Percentiles rank a stretch among this genome's conserved stretches.
Evolutionary conservation across 176 grass and related monocot species (phyloP).

Genomic region (Ananas comosus): DNA sequence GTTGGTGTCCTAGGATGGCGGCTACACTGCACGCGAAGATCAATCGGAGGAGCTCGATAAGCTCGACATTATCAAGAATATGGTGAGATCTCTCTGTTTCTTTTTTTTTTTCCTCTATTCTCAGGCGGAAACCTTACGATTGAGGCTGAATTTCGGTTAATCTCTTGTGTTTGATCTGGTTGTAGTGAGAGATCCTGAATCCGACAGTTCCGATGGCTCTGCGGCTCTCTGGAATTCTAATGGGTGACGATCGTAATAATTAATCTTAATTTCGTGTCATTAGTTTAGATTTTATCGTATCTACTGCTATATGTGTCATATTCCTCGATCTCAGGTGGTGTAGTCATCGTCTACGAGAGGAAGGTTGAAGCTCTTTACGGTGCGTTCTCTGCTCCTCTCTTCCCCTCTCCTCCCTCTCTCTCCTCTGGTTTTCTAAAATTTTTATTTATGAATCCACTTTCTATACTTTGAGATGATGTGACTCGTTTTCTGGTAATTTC

Average conservation of each 20-base stretch:
- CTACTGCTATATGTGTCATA: neutral
- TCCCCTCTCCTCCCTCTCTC: neutral
- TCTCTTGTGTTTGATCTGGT: constrained; percentile 1
- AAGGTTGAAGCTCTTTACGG: constrained; percentile 90
- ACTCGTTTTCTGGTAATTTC: constrained; percentile 59
- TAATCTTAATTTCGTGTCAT: neutral
- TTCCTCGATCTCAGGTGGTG: constrained; percentile 48
- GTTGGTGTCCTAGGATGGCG: constrained; percentile 62
- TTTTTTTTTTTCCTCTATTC: neutral
- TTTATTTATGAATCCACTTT: neutral
- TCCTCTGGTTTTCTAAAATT: neutral
- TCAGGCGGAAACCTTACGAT: neutral
- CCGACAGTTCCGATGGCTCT: constrained; percentile 92
- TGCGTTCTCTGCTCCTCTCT: constrained; percentile 31
- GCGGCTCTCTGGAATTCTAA: constrained; percentile 89
- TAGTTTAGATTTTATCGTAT: neutral
- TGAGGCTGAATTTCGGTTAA: neutral
- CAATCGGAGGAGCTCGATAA: constrained; percentile 71
- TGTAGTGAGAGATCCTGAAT: constrained; percentile 83
- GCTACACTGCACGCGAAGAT: constrained; percentile 78
- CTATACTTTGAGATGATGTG: constrained; percentile 46
- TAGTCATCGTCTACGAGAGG: constrained; percentile 87
- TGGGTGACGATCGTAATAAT: constrained; percentile 40
- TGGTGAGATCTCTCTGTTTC: constrained; percentile 41
- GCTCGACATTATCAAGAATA: constrained; percentile 89